These are phyloP conservation scores for Penicillium sp. DNA, from an alignment of 2,329 filamentous ascomycete species.

Conservation along the genomic window DNA sequence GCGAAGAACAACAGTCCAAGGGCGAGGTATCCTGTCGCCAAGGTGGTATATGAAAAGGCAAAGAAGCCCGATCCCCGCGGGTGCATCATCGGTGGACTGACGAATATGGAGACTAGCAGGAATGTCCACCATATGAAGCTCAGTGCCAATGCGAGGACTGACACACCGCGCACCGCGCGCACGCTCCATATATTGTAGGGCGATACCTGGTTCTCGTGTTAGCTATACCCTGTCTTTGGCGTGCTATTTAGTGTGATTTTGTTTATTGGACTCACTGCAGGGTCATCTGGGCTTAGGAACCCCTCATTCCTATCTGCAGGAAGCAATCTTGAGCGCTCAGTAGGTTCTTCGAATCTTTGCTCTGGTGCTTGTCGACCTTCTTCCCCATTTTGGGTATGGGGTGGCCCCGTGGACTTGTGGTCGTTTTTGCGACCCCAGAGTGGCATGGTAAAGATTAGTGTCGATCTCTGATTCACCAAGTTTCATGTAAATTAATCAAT, in stretches of 20 bases:
- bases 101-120: constrained; percentile 83
- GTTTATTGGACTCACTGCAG: constrained; percentile 17
- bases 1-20: constrained; percentile 84
- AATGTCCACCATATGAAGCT: constrained; percentile 92
- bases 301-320: constrained; percentile 11
- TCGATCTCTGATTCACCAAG: background rate
- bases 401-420: background rate
- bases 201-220: constrained; percentile 54
- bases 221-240: background rate
- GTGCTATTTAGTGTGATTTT: background rate
- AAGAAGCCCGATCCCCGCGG: constrained; percentile 90
- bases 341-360: constrained; percentile 26
- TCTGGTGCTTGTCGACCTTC: constrained; percentile 6
- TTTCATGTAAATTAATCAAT: background rate
- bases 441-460: constrained; percentile 11
- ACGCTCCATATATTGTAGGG: constrained; percentile 96
- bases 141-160: constrained; percentile 70
- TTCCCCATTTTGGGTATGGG: background rate
- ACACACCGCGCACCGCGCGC: constrained; percentile 74
- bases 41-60: constrained; percentile 76
- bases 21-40: constrained; percentile 73
- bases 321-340: constrained; percentile 26
- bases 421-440: constrained; percentile 16
- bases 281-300: constrained; percentile 25
- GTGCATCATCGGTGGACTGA: constrained; percentile 83